These are phyloP conservation scores for Micractinium conductrix DNA, from an alignment of 139 green algal species.

Conservation along the genomic window DNA sequence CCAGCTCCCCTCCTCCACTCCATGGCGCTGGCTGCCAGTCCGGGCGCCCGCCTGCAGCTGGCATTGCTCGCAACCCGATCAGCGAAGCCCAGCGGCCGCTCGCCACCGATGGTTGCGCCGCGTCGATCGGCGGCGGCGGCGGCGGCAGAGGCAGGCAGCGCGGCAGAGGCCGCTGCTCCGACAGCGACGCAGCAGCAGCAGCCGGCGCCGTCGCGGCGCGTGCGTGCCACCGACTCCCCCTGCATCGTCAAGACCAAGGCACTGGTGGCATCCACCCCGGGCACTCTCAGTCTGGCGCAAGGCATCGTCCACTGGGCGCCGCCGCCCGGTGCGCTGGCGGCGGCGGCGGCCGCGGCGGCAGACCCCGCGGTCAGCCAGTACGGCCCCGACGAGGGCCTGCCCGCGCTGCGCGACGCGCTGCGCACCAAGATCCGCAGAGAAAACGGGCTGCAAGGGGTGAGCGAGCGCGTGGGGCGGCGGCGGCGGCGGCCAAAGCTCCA, in stretches of 20 bases:
- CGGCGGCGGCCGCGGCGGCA: conserved; percentile 23
- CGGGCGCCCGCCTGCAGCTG: too few relatives aligned
- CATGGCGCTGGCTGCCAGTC: too few relatives aligned
- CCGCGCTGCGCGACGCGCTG: conserved; percentile 77
- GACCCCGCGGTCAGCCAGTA: conserved; percentile 58
- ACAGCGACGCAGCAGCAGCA: too few relatives aligned
- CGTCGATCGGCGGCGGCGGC: too few relatives aligned
- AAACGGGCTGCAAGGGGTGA: conserved; percentile 75
- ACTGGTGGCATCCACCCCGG: conserved; percentile 54
- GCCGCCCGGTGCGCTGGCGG: conserved; percentile 64
- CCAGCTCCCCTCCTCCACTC: too few relatives aligned
- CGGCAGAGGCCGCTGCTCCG: too few relatives aligned
- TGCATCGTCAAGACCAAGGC: conserved; percentile 78
- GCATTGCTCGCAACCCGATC: too few relatives aligned
- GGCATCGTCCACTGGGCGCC: conserved; percentile 88
- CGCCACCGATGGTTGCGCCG: too few relatives aligned
- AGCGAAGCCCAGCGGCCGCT: too few relatives aligned
- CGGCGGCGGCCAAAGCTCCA: too few relatives aligned
- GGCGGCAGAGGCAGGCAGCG: too few relatives aligned
- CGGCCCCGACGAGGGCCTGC: conserved; percentile 78
- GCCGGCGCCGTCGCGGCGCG: conserved; percentile 59
- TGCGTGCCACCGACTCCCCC: conserved; percentile 74
- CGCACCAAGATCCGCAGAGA: conserved; percentile 72
- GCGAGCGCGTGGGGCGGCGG: conserved; percentile 11
- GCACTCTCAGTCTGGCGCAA: conserved; percentile 75